Conservation (phyloP, 2,329 filamentous ascomycete species). For the Microcera coccophila region DNA sequence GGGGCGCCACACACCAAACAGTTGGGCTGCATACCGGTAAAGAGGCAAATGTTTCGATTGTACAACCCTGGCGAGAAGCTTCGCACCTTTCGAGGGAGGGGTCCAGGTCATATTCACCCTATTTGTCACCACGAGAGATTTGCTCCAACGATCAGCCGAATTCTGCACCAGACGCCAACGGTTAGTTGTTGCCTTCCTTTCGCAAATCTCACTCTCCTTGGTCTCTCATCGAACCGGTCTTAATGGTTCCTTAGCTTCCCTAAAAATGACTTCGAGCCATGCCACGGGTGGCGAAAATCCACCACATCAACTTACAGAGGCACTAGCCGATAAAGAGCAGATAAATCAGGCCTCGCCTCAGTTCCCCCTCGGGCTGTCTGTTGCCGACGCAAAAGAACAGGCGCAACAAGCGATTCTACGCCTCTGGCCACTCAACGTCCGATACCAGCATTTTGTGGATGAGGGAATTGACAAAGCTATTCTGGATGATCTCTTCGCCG, state of each 20-base stretch:
- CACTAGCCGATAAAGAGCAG: neutral
- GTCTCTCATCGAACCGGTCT: neutral
- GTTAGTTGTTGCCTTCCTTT: neutral
- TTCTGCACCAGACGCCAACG: slow-evolving; percentile 10
- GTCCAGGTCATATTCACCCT: slow-evolving; percentile 52
- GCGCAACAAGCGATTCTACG: slow-evolving; percentile 66
- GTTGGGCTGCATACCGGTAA: too few species aligned
- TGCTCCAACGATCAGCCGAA: slow-evolving; percentile 19
- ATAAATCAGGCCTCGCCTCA: neutral
- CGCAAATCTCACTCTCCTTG: too few species aligned
- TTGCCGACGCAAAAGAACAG: slow-evolving; percentile 47
- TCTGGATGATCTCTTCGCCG: slow-evolving; percentile 62
- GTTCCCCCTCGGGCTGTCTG: neutral
- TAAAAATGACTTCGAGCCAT: neutral
- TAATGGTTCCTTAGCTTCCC: neutral
- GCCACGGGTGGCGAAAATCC: too few species aligned
- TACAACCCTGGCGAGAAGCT: too few species aligned
- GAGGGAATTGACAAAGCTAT: slow-evolving; percentile 66
- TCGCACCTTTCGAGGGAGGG: slow-evolving; percentile 34
- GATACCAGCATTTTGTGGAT: slow-evolving; percentile 67
- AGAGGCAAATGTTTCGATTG: too few species aligned
- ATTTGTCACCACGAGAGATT: slow-evolving; percentile 48
- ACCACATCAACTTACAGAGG: neutral
- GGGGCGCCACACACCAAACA: too few species aligned
- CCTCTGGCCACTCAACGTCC: slow-evolving; percentile 63